A percentile compares a stretch with the other conserved stretches of the same genome.
These are phyloP conservation scores for Saccharomyces hybrid DNA, from an alignment of 1,139 yeast genomes.

Conservation along the genomic window DNA sequence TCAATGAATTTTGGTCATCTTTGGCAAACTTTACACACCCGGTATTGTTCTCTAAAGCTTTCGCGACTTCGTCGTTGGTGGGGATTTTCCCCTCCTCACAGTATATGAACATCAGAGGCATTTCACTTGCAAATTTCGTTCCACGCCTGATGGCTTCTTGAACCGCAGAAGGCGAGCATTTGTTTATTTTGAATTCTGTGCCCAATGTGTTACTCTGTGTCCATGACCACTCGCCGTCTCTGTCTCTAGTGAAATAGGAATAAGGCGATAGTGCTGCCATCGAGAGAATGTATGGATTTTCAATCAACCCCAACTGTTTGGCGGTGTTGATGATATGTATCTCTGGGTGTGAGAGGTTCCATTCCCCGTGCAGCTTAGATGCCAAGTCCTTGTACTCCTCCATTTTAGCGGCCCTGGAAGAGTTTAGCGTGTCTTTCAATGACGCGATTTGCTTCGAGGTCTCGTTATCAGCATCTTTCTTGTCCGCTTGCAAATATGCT, in stretches of 20 bases:
- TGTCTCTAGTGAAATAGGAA: constrained; percentile 19
- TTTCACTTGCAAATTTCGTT: constrained; percentile 23
- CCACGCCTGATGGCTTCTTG: constrained; percentile 17
- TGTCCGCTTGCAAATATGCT: constrained; percentile 18
- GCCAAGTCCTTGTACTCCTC: constrained; percentile 23
- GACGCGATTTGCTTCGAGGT: constrained; percentile 10
- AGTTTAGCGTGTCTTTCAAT: constrained; percentile 16
- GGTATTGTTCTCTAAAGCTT: constrained; percentile 15
- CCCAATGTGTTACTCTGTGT: constrained; percentile 15
- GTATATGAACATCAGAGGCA: constrained; percentile 28
- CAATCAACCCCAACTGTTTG: constrained; percentile 21
- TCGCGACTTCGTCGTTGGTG: constrained; percentile 9
- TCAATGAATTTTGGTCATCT: constrained; percentile 17
- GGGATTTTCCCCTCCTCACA: constrained; percentile 10
- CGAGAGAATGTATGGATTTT: constrained; percentile 22
- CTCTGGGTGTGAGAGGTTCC: constrained; percentile 28
- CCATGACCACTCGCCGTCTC: constrained; percentile 19
- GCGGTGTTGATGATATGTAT: constrained; percentile 20
- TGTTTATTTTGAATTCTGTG: constrained; percentile 14
- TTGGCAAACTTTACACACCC: constrained; percentile 19
- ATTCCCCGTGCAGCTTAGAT: constrained; percentile 21
- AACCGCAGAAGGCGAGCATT: constrained; percentile 15
- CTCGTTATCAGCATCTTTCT: constrained; percentile 6
- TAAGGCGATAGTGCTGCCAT: constrained; percentile 27
- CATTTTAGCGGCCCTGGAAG: constrained; percentile 15